Percentiles rank a stretch among this genome's conserved stretches.
phyloP scores from a whole-genome alignment of 1,139 yeast genomes.

The Saccharomyces hybrid region DNA sequence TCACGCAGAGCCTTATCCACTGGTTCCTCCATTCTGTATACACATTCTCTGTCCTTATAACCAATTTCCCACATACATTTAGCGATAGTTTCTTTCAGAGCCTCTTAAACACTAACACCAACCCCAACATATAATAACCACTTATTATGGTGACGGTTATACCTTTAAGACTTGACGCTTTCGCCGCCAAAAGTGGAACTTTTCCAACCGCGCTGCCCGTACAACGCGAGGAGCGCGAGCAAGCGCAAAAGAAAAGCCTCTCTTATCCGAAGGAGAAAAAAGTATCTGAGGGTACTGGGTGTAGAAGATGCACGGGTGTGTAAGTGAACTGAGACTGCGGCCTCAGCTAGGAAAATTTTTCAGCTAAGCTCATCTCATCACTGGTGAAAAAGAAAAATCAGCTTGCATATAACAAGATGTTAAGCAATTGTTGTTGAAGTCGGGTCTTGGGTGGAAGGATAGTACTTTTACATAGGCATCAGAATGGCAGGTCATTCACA shows the following conservation, averaged over 20 bases:
- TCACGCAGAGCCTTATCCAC: background rate
- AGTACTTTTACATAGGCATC: background rate
- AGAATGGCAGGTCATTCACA: conserved; percentile 72
- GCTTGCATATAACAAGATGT: background rate
- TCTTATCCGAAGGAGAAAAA: too few species aligned
- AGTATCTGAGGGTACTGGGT: background rate
- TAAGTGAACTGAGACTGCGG: background rate
- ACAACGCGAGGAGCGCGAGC: background rate
- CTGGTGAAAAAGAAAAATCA: background rate
- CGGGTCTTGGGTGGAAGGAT: background rate
- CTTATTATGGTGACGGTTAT: background rate
- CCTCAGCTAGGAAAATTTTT: conserved; percentile 9
- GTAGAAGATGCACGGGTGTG: conserved; percentile 1
- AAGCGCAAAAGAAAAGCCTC: too few species aligned
- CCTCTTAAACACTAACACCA: background rate
- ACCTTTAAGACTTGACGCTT: background rate
- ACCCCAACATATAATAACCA: background rate
- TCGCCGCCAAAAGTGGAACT: background rate
- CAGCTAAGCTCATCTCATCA: conserved; percentile 15
- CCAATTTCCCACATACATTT: conserved; percentile 13
- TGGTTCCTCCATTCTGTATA: background rate
- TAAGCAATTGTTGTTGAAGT: too few species aligned
- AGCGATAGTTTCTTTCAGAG: conserved; percentile 12
- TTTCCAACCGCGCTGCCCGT: background rate
- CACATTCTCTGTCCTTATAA: background rate